Conservation (phyloP, 805 yeast genomes). For the Candida caryicola region DNA sequence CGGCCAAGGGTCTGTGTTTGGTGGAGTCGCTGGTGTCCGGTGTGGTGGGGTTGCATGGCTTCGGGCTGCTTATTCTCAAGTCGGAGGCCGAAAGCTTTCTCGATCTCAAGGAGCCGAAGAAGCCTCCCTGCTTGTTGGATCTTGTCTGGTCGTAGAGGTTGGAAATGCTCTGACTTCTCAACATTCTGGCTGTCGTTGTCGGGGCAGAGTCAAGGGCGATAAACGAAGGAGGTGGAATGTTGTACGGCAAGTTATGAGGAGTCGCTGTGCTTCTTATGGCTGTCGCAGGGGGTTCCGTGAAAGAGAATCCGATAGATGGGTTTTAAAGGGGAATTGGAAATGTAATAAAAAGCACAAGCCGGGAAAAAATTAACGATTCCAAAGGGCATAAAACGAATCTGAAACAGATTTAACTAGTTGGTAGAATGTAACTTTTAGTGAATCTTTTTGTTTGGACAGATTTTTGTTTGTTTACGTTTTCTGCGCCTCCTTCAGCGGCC, state of each 20-base stretch:
- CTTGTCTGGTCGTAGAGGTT: constrained; percentile 19
- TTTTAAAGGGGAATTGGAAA: no score
- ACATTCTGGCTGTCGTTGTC: constrained; percentile 13
- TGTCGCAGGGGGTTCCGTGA: not conserved
- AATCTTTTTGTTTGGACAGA: not conserved
- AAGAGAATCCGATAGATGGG: no score
- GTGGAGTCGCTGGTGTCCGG: constrained; percentile 14
- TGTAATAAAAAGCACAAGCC: no score
- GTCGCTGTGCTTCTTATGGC: no score
- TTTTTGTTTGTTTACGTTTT: not conserved
- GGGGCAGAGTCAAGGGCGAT: not conserved
- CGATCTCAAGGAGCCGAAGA: constrained; percentile 17
- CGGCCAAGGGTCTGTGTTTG: not conserved
- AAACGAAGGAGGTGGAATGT: no score
- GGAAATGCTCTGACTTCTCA: constrained; percentile 26
- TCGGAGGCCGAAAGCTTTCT: constrained; percentile 10
- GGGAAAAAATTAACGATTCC: not conserved
- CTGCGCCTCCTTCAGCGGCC: not conserved
- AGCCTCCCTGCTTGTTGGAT: constrained; percentile 8
- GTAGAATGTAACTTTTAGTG: no score
- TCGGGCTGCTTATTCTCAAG: not conserved
- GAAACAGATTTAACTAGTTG: not conserved
- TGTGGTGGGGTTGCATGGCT: not conserved
- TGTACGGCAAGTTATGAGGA: no score
- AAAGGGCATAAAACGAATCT: not conserved